Evolutionary conservation across 352 stramenopile species (phyloP), one percentile per base, ranked within the genome.

Genomic region (Phytophthora europaea): DNA sequence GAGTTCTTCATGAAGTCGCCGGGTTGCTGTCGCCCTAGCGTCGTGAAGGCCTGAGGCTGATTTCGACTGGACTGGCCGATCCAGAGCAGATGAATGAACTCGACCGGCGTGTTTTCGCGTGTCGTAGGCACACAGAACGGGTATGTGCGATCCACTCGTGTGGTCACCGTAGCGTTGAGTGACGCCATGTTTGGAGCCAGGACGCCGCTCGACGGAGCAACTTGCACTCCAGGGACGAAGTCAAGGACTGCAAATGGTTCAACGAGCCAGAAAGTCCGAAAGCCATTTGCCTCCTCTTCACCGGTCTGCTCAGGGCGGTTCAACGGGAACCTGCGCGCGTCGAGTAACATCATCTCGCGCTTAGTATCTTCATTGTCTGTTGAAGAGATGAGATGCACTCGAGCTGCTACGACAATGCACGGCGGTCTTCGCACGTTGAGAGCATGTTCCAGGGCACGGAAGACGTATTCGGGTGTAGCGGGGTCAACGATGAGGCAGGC

Each of bases 291-390:
- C 1, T 82, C 72, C 61, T 95, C 88, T 59, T 99, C 95, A 22
- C 96, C 94, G 0, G 95, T 98, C 69, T 99, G 96, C 53, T 98
- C 90, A 0, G 92, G 90, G 0, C 94, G 82, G 65, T 98, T 99
- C 9, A 70, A 22, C 2, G 82, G 83, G 22, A 94, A 94, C 22
- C 84, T 79, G 20, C 66, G 63, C 9, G 31, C 65, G 15, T 73
- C 78, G 4, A 79, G 38, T 9, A 56, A 34, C 5, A 66, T 36
- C 20, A 65, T 45, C 36, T 67, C 66, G 48, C n/a, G 50, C 13
- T 48, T 60, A 8, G 66, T 69, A 4, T 73, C 56, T 1, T 64
- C 20, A 4, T 64, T 50, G 7, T n/a, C 18, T 10, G 26, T 51
- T 1, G 79, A 60, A 7, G 75, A 80, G 38, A 84, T 34, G 2